Evolutionary conservation across 768 basidiomycete genomes (phyloP), one percentile per base, ranked within the genome.

Genomic region (Suillus cothurnatus): DNA sequence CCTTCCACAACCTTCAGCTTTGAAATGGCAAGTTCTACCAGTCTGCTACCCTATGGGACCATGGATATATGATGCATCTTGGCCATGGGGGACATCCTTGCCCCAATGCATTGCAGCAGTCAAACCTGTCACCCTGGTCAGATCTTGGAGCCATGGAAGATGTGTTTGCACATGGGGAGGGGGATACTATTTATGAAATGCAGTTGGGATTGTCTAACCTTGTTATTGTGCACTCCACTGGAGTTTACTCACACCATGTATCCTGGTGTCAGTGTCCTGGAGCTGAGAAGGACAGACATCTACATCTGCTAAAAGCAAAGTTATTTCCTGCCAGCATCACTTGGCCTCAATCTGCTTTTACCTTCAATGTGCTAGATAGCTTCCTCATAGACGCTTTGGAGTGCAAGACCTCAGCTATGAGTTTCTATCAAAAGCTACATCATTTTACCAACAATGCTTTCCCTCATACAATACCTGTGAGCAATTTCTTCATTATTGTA

Each of bases 1-100:
- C 61, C 9, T 65, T 70, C 6, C 74, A 75, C 49, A 56, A 66
- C 2, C 38, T 75, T 7, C 56, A 72, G 45, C 19, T 49, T 8
- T 73, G 74, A 71, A 72, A 67, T 50, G 71, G 70, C 55, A 52
- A 7, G 45, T 70, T 47, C 43, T 74, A 68, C 26, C 38, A 64
- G 7, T 23, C 52, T 2, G 67, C 53, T 6, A 62, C 64, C 8
- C 65, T 76, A 0, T 69, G 67, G 63, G 61, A 71, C 14, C 64
- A 70, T 4, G 74, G 73, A 0, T 32, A 69, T 3, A 67, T 66
- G 4, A 45, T 70, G 11, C 67, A 70, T 50, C 41, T 71, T 1
- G 73, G 75, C 0, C 76, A 77, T 59, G 31, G 31, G 31, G 31
- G 31, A 6, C 3, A 32, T 3, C 31, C 31, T 32, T 32, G 31